Conservation (phyloP, 2,329 filamentous ascomycete genomes). For the Aspergillus ibericus region DNA sequence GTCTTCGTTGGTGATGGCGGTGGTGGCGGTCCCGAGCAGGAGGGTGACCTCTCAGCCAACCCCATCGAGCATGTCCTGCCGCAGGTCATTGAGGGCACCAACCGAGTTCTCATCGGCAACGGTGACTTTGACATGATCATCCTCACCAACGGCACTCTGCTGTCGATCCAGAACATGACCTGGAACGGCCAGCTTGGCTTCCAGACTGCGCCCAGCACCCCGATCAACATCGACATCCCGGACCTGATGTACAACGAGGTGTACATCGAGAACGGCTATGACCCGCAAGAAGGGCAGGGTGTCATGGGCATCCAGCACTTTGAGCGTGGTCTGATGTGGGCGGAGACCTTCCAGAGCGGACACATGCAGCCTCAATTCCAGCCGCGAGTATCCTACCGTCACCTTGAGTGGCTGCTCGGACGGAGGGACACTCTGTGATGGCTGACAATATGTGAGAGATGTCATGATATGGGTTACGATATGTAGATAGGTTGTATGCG, state of each 20-base stretch:
- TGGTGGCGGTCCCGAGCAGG: constrained; percentile 33
- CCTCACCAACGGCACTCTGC: constrained; percentile 67
- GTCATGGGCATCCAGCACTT: constrained; percentile 70
- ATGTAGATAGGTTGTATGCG: not conserved
- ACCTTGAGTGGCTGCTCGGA: constrained; percentile 50
- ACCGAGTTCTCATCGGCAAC: constrained; percentile 73
- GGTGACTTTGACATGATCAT: constrained; percentile 72
- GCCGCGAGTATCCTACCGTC: constrained; percentile 66
- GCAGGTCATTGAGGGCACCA: constrained; percentile 53
- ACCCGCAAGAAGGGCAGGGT: constrained; percentile 63
- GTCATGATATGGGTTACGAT: not conserved
- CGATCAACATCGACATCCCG: constrained; percentile 32
- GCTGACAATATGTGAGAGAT: not conserved
- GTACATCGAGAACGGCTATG: constrained; percentile 58
- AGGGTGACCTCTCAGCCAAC: constrained; percentile 51
- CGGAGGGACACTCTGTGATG: constrained; percentile 28
- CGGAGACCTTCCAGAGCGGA: constrained; percentile 42
- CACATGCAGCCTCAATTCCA: constrained; percentile 61
- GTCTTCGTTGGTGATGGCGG: constrained; percentile 48
- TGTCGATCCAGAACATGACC: constrained; percentile 80
- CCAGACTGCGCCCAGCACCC: constrained; percentile 61
- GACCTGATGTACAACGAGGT: constrained; percentile 58
- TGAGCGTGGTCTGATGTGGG: constrained; percentile 75
- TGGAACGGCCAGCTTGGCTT: constrained; percentile 75
- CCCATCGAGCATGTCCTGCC: constrained; percentile 51